phyloP scores from a whole-genome alignment of 495 filamentous ascomycete genomes.

The Aspergillus kassunensis region DNA sequence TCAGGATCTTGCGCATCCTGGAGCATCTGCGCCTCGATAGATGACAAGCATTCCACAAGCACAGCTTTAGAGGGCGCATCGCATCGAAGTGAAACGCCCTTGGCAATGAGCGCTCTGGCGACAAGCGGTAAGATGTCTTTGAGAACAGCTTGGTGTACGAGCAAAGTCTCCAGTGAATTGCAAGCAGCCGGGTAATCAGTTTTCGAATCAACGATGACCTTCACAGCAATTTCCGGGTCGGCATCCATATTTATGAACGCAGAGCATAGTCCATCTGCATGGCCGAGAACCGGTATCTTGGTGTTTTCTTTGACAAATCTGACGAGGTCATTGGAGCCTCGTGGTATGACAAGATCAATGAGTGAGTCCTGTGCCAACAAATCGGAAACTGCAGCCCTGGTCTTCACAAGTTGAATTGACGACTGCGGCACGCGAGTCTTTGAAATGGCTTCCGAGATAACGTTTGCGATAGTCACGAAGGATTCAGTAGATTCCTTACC shows the following conservation, averaged over 20 bases:
- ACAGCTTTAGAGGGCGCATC: slow-evolving; percentile 63
- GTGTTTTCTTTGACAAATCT: slow-evolving; percentile 84
- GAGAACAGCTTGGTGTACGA: slow-evolving; percentile 75
- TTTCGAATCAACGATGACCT: slow-evolving; percentile 87
- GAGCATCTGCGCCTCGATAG: slow-evolving; percentile 42
- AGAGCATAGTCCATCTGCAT: slow-evolving; percentile 91
- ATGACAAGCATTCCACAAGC: slow-evolving; percentile 40
- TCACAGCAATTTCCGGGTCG: slow-evolving; percentile 63
- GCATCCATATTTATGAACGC: slow-evolving; percentile 84
- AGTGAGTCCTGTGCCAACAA: slow-evolving; percentile 77
- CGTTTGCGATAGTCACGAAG: slow-evolving; percentile 80
- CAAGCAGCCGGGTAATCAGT: slow-evolving; percentile 94
- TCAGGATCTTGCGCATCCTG: slow-evolving; percentile 64
- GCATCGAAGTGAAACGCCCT: slow-evolving; percentile 82
- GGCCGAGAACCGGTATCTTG: slow-evolving; percentile 92
- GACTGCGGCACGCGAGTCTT: slow-evolving; percentile 74
- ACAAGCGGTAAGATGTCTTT: slow-evolving; percentile 63
- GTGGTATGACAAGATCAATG: slow-evolving; percentile 93
- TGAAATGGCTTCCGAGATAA: slow-evolving; percentile 76
- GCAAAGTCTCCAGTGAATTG: slow-evolving; percentile 84
- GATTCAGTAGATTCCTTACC: slow-evolving; percentile 95
- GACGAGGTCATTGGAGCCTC: slow-evolving; percentile 91
- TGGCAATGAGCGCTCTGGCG: slow-evolving; percentile 64
- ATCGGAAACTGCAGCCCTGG: slow-evolving; percentile 80
- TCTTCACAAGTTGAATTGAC: slow-evolving; percentile 88